A percentile compares a stretch with the other conserved stretches of the same genome.
These are phyloP conservation scores for Phytophthora tubulina DNA, from an alignment of 352 stramenopile species.

Conservation along the genomic window DNA sequence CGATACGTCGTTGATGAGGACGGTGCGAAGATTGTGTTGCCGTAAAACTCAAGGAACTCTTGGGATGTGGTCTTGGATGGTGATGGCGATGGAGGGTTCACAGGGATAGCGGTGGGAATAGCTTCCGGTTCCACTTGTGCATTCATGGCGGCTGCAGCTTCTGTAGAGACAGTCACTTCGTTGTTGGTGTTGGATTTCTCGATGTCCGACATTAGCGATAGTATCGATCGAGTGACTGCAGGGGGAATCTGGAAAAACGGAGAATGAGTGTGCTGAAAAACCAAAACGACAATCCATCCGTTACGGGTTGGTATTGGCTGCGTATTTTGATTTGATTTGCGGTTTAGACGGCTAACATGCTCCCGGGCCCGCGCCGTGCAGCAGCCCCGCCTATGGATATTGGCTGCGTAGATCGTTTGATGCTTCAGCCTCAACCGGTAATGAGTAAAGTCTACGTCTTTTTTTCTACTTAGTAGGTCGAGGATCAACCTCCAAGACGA, in stretches of 20 bases:
- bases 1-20: neutral
- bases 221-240: neutral
- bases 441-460: too few species aligned
- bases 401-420: too few species aligned
- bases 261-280: too few species aligned
- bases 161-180: neutral
- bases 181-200: neutral
- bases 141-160: neutral
- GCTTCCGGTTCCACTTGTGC: neutral
- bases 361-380: too few species aligned
- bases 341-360: too few species aligned
- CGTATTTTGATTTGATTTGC: too few species aligned
- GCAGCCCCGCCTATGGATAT: too few species aligned
- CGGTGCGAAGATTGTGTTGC: constrained; percentile 9
- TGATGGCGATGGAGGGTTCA: neutral
- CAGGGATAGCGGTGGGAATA: neutral
- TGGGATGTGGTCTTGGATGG: neutral
- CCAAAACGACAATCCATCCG: too few species aligned
- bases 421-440: too few species aligned
- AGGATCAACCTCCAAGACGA: too few species aligned
- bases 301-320: too few species aligned
- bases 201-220: neutral
- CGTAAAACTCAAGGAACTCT: constrained; percentile 8
- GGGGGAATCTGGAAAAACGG: neutral
- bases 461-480: too few species aligned